Conservation (phyloP, 1,284 basidiomycete species). For the Rhodotorula mucilaginosa region DNA sequence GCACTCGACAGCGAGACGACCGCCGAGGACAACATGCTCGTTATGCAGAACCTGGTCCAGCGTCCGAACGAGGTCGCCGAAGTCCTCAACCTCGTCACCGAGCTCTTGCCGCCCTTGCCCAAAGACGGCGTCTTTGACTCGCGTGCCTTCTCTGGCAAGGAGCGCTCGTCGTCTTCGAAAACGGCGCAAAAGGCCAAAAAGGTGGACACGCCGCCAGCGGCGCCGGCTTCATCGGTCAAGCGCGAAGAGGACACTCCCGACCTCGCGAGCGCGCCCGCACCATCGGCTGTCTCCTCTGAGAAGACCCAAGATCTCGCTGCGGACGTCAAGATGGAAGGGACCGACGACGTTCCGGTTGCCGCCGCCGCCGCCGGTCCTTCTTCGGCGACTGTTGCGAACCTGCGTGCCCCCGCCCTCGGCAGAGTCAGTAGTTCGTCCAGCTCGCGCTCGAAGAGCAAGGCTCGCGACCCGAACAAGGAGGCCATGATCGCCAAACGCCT, state of each 20-base stretch:
- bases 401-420: constrained; percentile 13
- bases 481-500: constrained; percentile 49
- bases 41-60: constrained; percentile 95
- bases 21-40: constrained; percentile 71
- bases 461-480: constrained; percentile 42
- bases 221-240: constrained; percentile 29
- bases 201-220: constrained; percentile 9
- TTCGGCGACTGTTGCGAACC: not conserved
- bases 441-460: constrained; percentile 13
- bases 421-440: constrained; percentile 16
- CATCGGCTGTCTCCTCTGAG: not conserved
- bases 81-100: constrained; percentile 77
- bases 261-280: not conserved
- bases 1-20: constrained; percentile 41
- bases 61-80: constrained; percentile 95
- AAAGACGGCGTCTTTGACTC: constrained; percentile 45
- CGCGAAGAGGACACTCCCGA: constrained; percentile 37
- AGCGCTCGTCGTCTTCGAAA: constrained; percentile 7
- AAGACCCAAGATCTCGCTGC: not conserved
- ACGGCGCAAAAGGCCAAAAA: constrained; percentile 19
- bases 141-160: constrained; percentile 37
- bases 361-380: not conserved
- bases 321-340: constrained; percentile 39
- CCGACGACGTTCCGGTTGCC: constrained; percentile 14
- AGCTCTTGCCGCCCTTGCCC: constrained; percentile 83